Evolutionary conservation across 768 basidiomycete species (phyloP).

Genomic region (Terana coerulea): DNA sequence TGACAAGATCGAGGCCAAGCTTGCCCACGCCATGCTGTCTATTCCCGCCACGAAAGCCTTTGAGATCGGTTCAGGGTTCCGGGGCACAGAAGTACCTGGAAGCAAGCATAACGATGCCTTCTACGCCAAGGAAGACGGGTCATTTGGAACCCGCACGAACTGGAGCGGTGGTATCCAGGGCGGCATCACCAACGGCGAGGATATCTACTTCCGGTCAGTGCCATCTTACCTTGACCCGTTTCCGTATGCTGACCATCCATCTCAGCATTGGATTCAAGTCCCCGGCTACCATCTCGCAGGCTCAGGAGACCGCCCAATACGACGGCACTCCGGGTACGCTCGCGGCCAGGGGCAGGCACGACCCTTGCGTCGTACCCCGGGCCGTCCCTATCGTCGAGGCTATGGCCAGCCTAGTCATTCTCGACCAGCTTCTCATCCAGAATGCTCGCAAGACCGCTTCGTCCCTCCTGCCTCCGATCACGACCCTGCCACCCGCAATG

Average conservation of each 20-base stretch:
- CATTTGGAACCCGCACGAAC: conserved; percentile 83
- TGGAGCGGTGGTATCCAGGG: conserved; percentile 98
- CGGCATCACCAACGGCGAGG: conserved; percentile 95
- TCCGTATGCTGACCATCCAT: background rate
- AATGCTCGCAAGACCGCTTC: conserved; percentile 76
- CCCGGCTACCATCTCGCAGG: conserved; percentile 94
- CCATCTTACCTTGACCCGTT: conserved; percentile 3
- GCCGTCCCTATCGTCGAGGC: conserved; percentile 98
- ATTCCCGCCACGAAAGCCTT: conserved; percentile 99
- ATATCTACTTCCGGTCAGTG: conserved; percentile 91
- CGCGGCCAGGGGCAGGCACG: conserved; percentile 91
- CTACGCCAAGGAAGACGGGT: conserved; percentile 57
- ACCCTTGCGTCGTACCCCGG: conserved; percentile 95
- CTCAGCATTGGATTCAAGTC: conserved; percentile 93
- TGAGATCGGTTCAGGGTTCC: conserved; percentile 96
- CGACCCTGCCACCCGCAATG: conserved; percentile 93
- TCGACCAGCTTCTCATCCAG: conserved; percentile 92
- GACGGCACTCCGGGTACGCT: conserved; percentile 86
- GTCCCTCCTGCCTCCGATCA: conserved; percentile 75
- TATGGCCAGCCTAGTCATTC: conserved; percentile 93
- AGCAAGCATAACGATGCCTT: conserved; percentile 93
- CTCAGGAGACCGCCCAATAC: conserved; percentile 89
- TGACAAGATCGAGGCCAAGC: conserved; percentile 95
- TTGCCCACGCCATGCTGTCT: conserved; percentile 97
- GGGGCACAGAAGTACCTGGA: conserved; percentile 90